These are phyloP conservation scores for Chionographis japonica DNA, from an alignment of 106 monocot genomes.

Conservation along the genomic window DNA sequence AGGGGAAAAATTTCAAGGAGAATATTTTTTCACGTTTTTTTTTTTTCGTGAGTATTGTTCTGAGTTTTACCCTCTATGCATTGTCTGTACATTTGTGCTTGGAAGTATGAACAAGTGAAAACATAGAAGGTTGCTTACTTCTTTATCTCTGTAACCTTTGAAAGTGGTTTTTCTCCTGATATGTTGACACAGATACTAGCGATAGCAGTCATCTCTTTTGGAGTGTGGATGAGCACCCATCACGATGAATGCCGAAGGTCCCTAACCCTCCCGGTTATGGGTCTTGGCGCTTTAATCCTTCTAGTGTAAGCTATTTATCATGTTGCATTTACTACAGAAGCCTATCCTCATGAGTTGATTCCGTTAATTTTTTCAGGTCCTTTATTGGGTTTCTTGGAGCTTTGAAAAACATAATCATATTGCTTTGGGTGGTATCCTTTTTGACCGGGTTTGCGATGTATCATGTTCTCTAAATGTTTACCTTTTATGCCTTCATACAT, in stretches of 20 bases:
- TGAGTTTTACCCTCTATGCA: too few relatives aligned
- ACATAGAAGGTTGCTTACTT: not conserved
- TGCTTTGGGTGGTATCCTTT: constrained; percentile 97
- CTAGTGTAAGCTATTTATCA: constrained; percentile 47
- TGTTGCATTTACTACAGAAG: not conserved
- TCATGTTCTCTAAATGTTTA: not conserved
- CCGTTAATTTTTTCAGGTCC: constrained; percentile 56
- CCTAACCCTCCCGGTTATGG: constrained; percentile 79
- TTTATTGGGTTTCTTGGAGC: constrained; percentile 84
- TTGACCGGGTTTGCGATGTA: not conserved
- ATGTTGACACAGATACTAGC: constrained; percentile 53
- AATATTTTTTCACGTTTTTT: too few relatives aligned
- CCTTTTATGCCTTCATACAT: not conserved
- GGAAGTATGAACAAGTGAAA: not conserved
- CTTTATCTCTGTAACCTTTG: not conserved
- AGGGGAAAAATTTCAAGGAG: too few relatives aligned
- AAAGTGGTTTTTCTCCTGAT: constrained; percentile 9
- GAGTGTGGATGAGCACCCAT: constrained; percentile 91
- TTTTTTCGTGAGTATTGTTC: too few relatives aligned
- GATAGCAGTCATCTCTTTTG: constrained; percentile 73
- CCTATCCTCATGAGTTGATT: not conserved
- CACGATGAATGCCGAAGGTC: constrained; percentile 81
- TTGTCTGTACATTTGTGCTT: not conserved
- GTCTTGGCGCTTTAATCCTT: constrained; percentile 77
- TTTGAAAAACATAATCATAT: constrained; percentile 50